Conservation (phyloP, 345 rosid genomes). For the Camelina hispida region DNA sequence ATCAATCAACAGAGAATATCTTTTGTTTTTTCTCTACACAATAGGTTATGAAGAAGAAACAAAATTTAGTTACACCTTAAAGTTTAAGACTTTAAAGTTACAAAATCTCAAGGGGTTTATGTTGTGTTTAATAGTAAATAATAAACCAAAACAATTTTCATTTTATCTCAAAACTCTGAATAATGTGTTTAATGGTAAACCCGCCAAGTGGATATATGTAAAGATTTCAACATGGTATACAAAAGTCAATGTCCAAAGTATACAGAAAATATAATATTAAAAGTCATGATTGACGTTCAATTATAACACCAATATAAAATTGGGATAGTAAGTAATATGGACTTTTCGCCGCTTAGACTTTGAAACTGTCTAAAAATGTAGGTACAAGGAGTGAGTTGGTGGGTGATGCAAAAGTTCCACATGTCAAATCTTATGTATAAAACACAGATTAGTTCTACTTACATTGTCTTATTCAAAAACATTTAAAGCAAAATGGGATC, state of each 20-base stretch:
- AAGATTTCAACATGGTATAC: not conserved
- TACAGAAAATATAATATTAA: not conserved
- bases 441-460: not conserved
- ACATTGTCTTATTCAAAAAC: not conserved
- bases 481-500: conserved; percentile 40
- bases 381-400: conserved; percentile 34
- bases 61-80: too few species aligned
- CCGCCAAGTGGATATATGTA: not conserved
- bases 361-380: conserved; percentile 7
- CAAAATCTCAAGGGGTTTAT: too few species aligned
- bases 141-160: too few species aligned
- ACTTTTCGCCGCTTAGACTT: not conserved
- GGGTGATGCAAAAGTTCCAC: conserved; percentile 10
- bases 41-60: too few species aligned
- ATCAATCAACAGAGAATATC: too few species aligned
- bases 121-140: too few species aligned
- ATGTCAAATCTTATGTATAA: conserved; percentile 6
- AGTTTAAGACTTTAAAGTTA: too few species aligned
- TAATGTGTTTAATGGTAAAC: too few species aligned
- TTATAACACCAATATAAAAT: not conserved
- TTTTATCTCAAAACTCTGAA: too few species aligned
- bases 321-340: not conserved
- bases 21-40: too few species aligned
- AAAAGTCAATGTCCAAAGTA: not conserved
- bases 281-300: not conserved